Percentiles rank a stretch among this genome's conserved stretches.
Conservation (phyloP, 495 filamentous ascomycete genomes). For the Xylaria bambusicola region DNA sequence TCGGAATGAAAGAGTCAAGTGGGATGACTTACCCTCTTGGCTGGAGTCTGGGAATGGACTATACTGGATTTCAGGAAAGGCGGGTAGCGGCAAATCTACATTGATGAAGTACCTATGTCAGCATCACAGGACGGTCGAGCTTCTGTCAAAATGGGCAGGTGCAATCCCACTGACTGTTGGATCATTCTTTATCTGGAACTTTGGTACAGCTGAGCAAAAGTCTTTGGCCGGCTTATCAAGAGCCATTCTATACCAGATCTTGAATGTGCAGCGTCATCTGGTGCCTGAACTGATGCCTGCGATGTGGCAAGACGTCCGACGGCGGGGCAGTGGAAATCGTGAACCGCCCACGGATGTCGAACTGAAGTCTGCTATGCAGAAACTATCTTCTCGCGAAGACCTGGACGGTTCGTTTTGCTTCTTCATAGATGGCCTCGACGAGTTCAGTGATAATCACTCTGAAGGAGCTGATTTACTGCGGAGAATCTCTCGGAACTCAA, state of each 20-base stretch:
- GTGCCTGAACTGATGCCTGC: slow-evolving; percentile 45
- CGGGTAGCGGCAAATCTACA: slow-evolving; percentile 28
- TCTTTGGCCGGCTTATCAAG: slow-evolving; percentile 45
- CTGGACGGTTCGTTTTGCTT: too few relatives aligned
- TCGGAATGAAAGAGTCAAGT: background rate
- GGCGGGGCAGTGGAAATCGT: slow-evolving; percentile 1
- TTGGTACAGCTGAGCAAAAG: slow-evolving; percentile 38
- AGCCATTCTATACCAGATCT: slow-evolving; percentile 41
- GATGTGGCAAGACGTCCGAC: slow-evolving; percentile 20
- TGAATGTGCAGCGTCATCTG: slow-evolving; percentile 52
- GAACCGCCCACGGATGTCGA: too few relatives aligned
- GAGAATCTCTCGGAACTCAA: background rate
- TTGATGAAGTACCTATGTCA: slow-evolving; percentile 24
- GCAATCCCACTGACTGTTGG: slow-evolving; percentile 22
- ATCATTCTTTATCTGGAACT: slow-evolving; percentile 49
- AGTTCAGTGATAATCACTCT: slow-evolving; percentile 11
- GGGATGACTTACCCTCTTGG: slow-evolving; percentile 21
- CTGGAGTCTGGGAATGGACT: slow-evolving; percentile 6
- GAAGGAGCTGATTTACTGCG: too few relatives aligned
- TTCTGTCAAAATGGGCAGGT: slow-evolving; percentile 28
- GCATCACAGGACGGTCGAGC: slow-evolving; percentile 16
- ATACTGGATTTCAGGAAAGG: slow-evolving; percentile 27
- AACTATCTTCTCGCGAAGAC: too few relatives aligned
- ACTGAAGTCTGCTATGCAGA: too few relatives aligned
- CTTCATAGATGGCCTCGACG: too few relatives aligned